These are phyloP conservation scores for Lithospermum erythrorhizon DNA, from an alignment of 257 asterid genomes.

Conservation along the genomic window DNA sequence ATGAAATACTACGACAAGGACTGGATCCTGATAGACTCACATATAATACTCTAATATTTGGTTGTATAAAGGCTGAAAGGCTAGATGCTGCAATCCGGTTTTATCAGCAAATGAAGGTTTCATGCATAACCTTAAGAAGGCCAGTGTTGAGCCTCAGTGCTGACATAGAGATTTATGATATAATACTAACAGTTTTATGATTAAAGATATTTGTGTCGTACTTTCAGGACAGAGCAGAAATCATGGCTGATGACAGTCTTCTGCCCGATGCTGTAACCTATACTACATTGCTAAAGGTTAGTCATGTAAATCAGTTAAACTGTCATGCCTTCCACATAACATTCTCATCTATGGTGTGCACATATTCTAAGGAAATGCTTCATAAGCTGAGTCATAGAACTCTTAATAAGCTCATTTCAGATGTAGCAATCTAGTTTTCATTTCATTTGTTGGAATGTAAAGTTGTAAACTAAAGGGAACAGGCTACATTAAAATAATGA, in stretches of 20 bases:
- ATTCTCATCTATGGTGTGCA: background rate
- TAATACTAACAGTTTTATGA: constrained; percentile 3
- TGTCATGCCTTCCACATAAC: background rate
- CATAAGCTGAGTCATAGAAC: background rate
- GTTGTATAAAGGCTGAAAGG: constrained; percentile 44
- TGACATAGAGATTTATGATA: constrained; percentile 11
- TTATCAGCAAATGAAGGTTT: constrained; percentile 62
- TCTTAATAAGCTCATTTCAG: too few species aligned
- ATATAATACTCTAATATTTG: constrained; percentile 55
- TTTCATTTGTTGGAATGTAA: background rate
- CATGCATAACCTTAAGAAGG: constrained; percentile 40
- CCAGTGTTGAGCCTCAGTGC: constrained; percentile 47
- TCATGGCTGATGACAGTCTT: constrained; percentile 20
- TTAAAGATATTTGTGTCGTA: constrained; percentile 8
- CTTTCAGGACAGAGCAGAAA: constrained; percentile 49
- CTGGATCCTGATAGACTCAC: constrained; percentile 48
- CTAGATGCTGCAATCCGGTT: constrained; percentile 39
- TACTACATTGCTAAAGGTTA: constrained; percentile 56
- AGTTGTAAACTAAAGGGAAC: background rate
- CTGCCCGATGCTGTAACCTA: constrained; percentile 55
- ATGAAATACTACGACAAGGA: constrained; percentile 47
- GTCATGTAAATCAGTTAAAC: constrained; percentile 1
- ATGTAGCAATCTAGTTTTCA: background rate
- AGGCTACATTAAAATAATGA: background rate
- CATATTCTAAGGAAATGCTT: background rate